Evolutionary conservation across 2,329 filamentous ascomycete genomes (phyloP), one percentile per base, ranked within the genome.

Genomic region (Aureobasidium sp.): DNA sequence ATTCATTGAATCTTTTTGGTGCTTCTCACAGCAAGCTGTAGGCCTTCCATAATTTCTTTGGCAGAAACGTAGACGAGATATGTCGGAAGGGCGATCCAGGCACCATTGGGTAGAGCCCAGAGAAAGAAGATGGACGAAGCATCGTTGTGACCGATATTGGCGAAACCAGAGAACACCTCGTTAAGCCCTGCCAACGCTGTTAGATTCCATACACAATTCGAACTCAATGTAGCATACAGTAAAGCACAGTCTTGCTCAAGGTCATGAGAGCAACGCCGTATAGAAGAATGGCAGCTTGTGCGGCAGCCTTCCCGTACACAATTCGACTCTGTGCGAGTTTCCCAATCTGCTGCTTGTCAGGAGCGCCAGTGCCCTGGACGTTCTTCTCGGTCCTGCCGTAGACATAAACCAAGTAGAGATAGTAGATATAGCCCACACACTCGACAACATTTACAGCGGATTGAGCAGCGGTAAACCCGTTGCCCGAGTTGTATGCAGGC

Each of bases 381-480:
- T 66, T 62, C 23, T 5, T n/a, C 4, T 67, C 64, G n/a, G 65
- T 63, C 19, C 65, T 60, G 2, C 77, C 74, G 58, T 76, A 71
- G 27, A 69, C 65, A 50, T 72, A 77, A 7, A 87, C 71, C 57
- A 84, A 73, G 66, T 75, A 80, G 17, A 86, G 77, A 67, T 84
- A 93, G 73, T 75, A 77, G 60, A 75, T 73, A 70, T 92, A 93
- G 67, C 85, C 78, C 35, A 76, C 60, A 3, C 82, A 84, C 78
- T 94, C 89, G 58, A 89, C 66, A 7, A 83, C 72, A 69, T 93
- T 94, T 65, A 92, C 70, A 7, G 78, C 67, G 29, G 81, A 81
- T 78, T 95, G 90, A 38, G 90, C 89, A 43, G 80, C 82, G 0
- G 88, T 89, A 74, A 95, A 96, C 37, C 90, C 90, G 69, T 85